These are phyloP conservation scores for Colletotrichum sublineola DNA, from an alignment of 2,329 filamentous ascomycete species.

Conservation along the genomic window DNA sequence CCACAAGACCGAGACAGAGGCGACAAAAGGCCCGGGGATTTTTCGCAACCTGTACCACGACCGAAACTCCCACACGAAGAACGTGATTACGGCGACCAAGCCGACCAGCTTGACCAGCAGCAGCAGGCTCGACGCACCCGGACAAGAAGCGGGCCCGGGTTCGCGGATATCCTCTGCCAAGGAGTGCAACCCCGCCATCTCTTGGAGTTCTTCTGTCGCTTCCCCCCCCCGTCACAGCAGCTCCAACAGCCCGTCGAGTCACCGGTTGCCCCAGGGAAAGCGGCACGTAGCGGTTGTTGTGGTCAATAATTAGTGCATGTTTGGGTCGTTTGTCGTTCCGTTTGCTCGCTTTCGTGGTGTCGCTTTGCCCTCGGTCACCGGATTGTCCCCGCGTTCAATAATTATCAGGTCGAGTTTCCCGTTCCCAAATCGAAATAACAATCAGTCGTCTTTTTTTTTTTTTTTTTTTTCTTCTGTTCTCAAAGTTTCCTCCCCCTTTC, in stretches of 20 bases:
- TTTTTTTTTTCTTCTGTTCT: too few species aligned
- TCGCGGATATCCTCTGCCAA: neutral
- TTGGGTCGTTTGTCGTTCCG: neutral
- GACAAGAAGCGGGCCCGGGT: neutral
- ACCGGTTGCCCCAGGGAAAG: neutral
- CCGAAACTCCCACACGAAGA: constrained; percentile 41
- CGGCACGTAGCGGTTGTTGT: neutral
- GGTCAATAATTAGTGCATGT: constrained; percentile 21
- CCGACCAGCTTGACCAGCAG: constrained; percentile 8
- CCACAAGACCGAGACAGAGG: constrained; percentile 47
- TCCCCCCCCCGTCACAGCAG: neutral
- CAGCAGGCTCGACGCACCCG: neutral
- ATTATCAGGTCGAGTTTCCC: neutral
- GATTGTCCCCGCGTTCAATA: constrained; percentile 5
- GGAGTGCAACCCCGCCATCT: constrained; percentile 4
- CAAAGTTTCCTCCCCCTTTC: neutral
- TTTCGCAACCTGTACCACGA: constrained; percentile 49
- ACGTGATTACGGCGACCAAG: neutral
- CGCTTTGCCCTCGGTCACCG: neutral
- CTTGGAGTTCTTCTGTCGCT: neutral
- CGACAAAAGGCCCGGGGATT: constrained; percentile 48
- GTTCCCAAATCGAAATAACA: neutral
- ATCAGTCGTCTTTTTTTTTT: too few species aligned
- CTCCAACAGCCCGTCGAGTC: neutral
- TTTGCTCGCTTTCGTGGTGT: neutral